These are phyloP conservation scores for Stagonosporopsis chrysanthemi DNA, from an alignment of 2,329 filamentous ascomycete genomes.

Conservation along the genomic window DNA sequence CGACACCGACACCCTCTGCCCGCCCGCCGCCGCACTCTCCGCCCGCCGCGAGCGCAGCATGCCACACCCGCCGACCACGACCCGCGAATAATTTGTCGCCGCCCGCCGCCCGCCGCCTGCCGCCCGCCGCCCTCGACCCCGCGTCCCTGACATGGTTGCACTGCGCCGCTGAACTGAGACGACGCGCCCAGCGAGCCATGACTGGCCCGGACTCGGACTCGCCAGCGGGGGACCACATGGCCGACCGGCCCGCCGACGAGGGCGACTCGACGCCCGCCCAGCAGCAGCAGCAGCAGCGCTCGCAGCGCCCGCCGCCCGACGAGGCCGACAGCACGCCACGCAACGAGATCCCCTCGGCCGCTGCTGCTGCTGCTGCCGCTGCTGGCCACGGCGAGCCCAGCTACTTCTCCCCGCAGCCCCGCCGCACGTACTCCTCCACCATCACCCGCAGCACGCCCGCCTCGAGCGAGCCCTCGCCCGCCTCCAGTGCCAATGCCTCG, in stretches of 20 bases:
- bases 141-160: conserved; percentile 43
- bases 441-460: conserved; percentile 39
- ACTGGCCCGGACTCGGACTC: conserved; percentile 37
- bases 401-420: conserved; percentile 52
- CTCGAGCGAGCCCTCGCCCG: conserved; percentile 44
- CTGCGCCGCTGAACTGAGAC: conserved; percentile 38
- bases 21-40: background rate
- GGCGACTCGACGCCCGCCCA: conserved; percentile 19
- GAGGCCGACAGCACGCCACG: conserved; percentile 51
- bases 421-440: conserved; percentile 44
- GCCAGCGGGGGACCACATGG: conserved; percentile 35
- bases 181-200: conserved; percentile 40
- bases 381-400: conserved; percentile 39
- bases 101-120: no score
- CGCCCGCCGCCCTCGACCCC: background rate
- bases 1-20: background rate
- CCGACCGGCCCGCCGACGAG: conserved; percentile 6
- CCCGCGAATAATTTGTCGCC: conserved; percentile 14
- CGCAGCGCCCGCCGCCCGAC: conserved; percentile 21
- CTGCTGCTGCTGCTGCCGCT: conserved; percentile 26
- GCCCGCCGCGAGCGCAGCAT: conserved; percentile 35
- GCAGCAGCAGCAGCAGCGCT: background rate
- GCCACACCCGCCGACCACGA: conserved; percentile 30
- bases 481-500: conserved; percentile 37
- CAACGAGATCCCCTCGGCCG: conserved; percentile 49